A percentile compares a stretch with the other conserved stretches of the same genome.
Evolutionary conservation across 2,329 filamentous ascomycete species (phyloP).

Genomic region (Aspergillus calidoustus): DNA sequence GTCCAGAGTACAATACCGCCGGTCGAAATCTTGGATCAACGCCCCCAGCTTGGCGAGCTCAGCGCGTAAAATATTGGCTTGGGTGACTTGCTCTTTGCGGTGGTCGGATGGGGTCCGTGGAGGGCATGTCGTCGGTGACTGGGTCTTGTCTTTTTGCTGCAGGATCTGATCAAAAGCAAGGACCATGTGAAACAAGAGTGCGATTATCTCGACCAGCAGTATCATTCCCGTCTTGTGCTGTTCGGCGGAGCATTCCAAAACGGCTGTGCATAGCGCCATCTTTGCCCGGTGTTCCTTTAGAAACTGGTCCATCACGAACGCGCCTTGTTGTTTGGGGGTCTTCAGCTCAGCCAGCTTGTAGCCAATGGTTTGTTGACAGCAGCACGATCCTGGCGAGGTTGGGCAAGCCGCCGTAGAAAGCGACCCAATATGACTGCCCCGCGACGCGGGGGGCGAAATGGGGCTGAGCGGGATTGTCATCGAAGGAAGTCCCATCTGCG

Average conservation of each 20-base stretch:
- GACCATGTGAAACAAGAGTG: slow-evolving; percentile 12
- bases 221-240: slow-evolving; percentile 8
- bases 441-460: neutral
- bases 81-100: slow-evolving; percentile 8
- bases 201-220: slow-evolving; percentile 9
- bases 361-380: slow-evolving; percentile 5
- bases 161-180: slow-evolving; percentile 15
- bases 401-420: neutral
- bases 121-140: neutral
- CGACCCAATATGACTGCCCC: neutral
- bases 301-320: slow-evolving; percentile 7
- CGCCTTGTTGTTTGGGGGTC: neutral
- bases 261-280: slow-evolving; percentile 15
- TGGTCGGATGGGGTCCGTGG: neutral
- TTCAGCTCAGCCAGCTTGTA: slow-evolving; percentile 1
- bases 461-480: slow-evolving; percentile 5
- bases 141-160: neutral
- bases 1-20: slow-evolving; percentile 8
- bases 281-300: slow-evolving; percentile 11
- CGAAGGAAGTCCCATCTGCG: neutral
- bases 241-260: slow-evolving; percentile 8
- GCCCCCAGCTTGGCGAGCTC: slow-evolving; percentile 14
- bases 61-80: slow-evolving; percentile 11
- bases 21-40: slow-evolving; percentile 11
- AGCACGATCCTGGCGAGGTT: neutral